Percentiles rank a stretch among this genome's conserved stretches.
Conservation (phyloP, 805 yeast genomes). For the Yarrowia sp. region DNA sequence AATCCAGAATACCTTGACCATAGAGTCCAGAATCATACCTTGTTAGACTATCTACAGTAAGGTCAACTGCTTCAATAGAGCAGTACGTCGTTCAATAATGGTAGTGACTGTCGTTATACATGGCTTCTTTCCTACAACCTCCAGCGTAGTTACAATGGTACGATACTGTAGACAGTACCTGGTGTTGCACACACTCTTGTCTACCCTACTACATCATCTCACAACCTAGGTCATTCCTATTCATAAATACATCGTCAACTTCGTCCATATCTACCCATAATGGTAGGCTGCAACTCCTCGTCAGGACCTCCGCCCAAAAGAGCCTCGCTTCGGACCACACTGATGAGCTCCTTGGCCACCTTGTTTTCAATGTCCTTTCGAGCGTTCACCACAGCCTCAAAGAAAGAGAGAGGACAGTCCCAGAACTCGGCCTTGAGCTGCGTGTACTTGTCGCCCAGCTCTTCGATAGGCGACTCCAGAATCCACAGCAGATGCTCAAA, state of each 20-base stretch:
- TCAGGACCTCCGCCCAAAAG: not conserved
- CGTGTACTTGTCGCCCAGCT: constrained; percentile 54
- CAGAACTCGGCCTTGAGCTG: constrained; percentile 62
- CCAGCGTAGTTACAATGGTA: too few species aligned
- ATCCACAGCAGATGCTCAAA: constrained; percentile 62
- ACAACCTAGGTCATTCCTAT: not conserved
- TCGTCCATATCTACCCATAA: constrained; percentile 16
- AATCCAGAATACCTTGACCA: too few species aligned
- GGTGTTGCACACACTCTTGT: too few species aligned
- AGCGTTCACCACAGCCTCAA: constrained; percentile 57
- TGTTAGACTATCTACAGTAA: too few species aligned
- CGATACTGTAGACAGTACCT: too few species aligned
- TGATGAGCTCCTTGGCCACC: constrained; percentile 37
- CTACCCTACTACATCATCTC: too few species aligned
- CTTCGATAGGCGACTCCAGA: constrained; percentile 47
- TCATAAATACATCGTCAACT: not conserved
- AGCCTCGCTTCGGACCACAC: constrained; percentile 13
- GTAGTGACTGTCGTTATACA: too few species aligned
- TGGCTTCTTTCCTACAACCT: too few species aligned
- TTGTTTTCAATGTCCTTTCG: constrained; percentile 40
- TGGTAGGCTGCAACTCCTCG: constrained; percentile 1
- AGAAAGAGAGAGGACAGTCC: constrained; percentile 71
- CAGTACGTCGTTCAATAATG: too few species aligned
- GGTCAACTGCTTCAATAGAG: too few species aligned
- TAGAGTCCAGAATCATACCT: too few species aligned